phyloP scores from a whole-genome alignment of 805 yeast species.

The Saccharomycodes ludwigii region DNA sequence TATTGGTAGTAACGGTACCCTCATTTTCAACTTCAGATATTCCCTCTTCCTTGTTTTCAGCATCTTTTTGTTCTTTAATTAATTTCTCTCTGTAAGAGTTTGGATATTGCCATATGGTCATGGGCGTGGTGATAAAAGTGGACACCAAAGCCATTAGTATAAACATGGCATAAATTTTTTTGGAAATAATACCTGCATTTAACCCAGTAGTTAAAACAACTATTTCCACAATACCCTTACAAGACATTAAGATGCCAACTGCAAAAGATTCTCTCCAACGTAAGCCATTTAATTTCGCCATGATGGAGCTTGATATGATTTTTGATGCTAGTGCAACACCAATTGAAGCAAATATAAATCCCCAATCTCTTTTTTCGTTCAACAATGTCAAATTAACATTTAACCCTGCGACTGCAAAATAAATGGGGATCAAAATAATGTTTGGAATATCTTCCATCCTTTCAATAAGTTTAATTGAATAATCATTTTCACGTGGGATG shows the following conservation, averaged over 20 bases:
- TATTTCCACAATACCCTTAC: slow-evolving; percentile 81
- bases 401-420: slow-evolving; percentile 71
- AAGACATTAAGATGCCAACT: slow-evolving; percentile 75
- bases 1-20: neutral
- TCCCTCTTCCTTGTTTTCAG: slow-evolving; percentile 21
- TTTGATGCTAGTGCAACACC: slow-evolving; percentile 58
- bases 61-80: slow-evolving; percentile 19
- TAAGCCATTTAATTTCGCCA: slow-evolving; percentile 49
- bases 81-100: slow-evolving; percentile 42
- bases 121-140: slow-evolving; percentile 71
- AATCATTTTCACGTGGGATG: slow-evolving; percentile 65
- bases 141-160: slow-evolving; percentile 71
- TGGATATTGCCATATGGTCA: slow-evolving; percentile 53
- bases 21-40: slow-evolving; percentile 4
- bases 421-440: slow-evolving; percentile 58
- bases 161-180: slow-evolving; percentile 65
- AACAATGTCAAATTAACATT: slow-evolving; percentile 55
- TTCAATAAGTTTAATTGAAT: slow-evolving; percentile 55
- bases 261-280: slow-evolving; percentile 64
- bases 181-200: slow-evolving; percentile 53
- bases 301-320: slow-evolving; percentile 51
- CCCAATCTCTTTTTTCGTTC: slow-evolving; percentile 65
- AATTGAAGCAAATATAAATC: slow-evolving; percentile 55
- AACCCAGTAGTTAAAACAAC: slow-evolving; percentile 68
- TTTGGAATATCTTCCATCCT: slow-evolving; percentile 71